These are phyloP conservation scores for Halophytophthora batemanensis DNA, from an alignment of 352 stramenopile genomes.

Conservation along the genomic window DNA sequence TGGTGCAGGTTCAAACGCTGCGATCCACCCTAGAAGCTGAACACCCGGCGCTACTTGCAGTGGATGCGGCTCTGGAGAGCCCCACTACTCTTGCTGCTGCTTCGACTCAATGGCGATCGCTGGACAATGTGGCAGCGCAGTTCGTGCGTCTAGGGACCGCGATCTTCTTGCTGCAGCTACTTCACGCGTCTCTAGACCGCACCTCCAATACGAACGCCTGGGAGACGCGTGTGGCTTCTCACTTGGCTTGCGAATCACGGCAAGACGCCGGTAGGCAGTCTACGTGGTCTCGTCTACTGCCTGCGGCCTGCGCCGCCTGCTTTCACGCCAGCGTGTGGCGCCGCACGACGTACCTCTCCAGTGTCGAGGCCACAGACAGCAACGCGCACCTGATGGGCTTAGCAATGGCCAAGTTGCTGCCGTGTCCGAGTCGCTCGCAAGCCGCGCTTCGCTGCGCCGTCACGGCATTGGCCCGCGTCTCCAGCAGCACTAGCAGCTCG, in stretches of 20 bases:
- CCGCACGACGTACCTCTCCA: conserved; percentile 28
- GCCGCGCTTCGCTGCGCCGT: conserved; percentile 19
- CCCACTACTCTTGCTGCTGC: conserved; percentile 6
- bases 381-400: conserved; percentile 50
- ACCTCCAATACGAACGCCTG: conserved; percentile 6
- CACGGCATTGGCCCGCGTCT: conserved; percentile 10
- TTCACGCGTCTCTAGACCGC: conserved; percentile 14
- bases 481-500: conserved; percentile 3
- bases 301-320: conserved; percentile 36
- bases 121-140: conserved; percentile 22
- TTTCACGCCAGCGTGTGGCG: conserved; percentile 48
- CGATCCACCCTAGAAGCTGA: conserved; percentile 27
- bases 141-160: conserved; percentile 30
- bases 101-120: conserved; percentile 11
- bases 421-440: conserved; percentile 7
- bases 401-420: conserved; percentile 33
- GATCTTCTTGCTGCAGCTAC: conserved; percentile 30
- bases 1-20: conserved; percentile 18
- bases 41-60: conserved; percentile 16
- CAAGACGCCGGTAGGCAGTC: conserved; percentile 17
- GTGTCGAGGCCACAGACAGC: conserved; percentile 37
- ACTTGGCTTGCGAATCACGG: conserved; percentile 3
- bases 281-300: conserved; percentile 29
- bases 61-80: conserved; percentile 19
- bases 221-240: conserved; percentile 13